phyloP scores from a whole-genome alignment of 2,329 filamentous ascomycete species.

The Hymenoscyphus linearis region DNA sequence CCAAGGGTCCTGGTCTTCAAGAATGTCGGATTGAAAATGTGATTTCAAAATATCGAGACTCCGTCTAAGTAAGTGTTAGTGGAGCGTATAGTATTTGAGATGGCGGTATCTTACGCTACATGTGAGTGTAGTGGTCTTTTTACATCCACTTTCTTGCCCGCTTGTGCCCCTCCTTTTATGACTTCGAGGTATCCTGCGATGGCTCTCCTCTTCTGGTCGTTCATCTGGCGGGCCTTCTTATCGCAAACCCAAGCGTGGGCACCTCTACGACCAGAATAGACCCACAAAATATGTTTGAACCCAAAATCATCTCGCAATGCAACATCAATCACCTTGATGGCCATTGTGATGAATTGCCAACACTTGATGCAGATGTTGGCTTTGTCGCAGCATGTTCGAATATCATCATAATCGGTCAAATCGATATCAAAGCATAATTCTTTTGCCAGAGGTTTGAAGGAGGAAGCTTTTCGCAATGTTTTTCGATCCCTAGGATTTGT shows the following conservation, averaged over 20 bases:
- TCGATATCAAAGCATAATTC: conserved; percentile 99
- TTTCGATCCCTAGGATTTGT: conserved; percentile 94
- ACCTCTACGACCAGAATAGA: conserved; percentile 94
- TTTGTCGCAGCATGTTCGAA: conserved; percentile 90
- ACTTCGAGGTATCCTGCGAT: conserved; percentile 89
- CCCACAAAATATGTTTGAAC: conserved; percentile 96
- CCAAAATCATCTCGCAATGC: conserved; percentile 92
- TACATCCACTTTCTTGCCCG: conserved; percentile 80
- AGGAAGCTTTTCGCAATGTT: conserved; percentile 69
- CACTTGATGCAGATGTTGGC: conserved; percentile 92
- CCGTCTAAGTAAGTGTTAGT: conserved; percentile 46
- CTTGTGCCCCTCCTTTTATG: conserved; percentile 78
- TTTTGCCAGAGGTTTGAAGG: conserved; percentile 84
- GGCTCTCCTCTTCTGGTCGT: conserved; percentile 78
- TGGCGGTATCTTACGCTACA: conserved; percentile 51
- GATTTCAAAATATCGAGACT: conserved; percentile 79
- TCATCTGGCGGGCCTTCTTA: conserved; percentile 73
- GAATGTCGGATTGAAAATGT: conserved; percentile 78
- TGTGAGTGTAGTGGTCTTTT: conserved; percentile 87
- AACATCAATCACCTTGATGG: conserved; percentile 85
- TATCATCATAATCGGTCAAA: conserved; percentile 96
- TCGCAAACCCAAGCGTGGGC: conserved; percentile 99
- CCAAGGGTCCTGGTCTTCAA: conserved; percentile 85
- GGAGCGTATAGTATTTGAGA: background rate
- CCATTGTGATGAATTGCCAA: conserved; percentile 97